Percentiles rank a stretch among this genome's conserved stretches.
Evolutionary conservation across 352 stramenopile species (phyloP).

Genomic region (Pythium vanterpoolii): DNA sequence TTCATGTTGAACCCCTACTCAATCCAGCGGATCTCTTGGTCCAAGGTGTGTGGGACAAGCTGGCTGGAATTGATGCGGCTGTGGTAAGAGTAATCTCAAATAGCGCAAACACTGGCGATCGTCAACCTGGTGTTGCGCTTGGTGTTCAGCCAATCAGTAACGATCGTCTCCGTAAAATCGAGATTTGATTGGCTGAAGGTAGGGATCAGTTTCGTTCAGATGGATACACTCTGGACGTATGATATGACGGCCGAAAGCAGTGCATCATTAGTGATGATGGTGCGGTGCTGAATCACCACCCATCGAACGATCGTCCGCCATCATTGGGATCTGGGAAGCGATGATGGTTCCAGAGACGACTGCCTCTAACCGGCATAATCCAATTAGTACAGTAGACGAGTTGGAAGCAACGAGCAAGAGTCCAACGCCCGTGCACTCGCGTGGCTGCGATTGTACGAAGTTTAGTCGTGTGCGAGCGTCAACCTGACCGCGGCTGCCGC

Average conservation of each 20-base stretch:
- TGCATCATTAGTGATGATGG: conserved; percentile 5
- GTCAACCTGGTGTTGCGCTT: too few species aligned
- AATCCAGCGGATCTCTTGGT: neutral
- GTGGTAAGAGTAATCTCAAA: neutral
- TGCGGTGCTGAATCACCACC: too few species aligned
- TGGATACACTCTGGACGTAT: neutral
- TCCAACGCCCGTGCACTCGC: neutral
- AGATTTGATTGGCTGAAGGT: neutral
- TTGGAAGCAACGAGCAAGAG: neutral
- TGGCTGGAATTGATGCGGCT: neutral
- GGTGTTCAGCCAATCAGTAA: neutral
- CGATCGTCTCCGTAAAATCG: neutral
- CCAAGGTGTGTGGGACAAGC: neutral
- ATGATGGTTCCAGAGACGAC: neutral
- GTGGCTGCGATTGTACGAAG: conserved; percentile 8
- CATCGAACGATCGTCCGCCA: neutral
- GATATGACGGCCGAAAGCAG: neutral
- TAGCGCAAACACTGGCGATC: neutral
- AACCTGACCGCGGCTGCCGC: neutral
- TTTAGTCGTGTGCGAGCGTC: neutral
- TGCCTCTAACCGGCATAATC: neutral
- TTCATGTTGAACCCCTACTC: too few species aligned
- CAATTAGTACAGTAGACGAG: neutral
- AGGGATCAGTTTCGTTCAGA: neutral
- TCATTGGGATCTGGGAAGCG: neutral